phyloP scores from a whole-genome alignment of 768 basidiomycete genomes.

The Pulveroboletus sp. region DNA sequence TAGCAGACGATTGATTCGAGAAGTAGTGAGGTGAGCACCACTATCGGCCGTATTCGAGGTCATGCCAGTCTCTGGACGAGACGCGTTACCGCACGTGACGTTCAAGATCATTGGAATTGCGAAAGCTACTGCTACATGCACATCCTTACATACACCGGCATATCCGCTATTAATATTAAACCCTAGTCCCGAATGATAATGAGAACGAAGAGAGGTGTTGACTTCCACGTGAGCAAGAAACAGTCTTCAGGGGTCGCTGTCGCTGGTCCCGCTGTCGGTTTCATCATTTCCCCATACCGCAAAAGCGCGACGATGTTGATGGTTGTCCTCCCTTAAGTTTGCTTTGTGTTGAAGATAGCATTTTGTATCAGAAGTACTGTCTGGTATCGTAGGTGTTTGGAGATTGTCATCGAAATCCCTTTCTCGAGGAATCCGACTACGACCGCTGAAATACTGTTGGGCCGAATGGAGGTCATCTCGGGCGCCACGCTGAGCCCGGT shows the following conservation, averaged over 20 bases:
- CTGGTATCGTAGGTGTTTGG: conserved; percentile 61
- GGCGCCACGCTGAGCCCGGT: conserved; percentile 43
- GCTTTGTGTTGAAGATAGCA: conserved; percentile 9
- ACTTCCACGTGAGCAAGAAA: background rate
- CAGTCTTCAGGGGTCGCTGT: conserved; percentile 46
- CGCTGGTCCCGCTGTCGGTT: conserved; percentile 81
- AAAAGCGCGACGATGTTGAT: conserved; percentile 54
- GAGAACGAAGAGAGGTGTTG: conserved; percentile 5
- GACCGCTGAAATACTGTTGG: conserved; percentile 38
- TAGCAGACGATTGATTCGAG: conserved; percentile 44
- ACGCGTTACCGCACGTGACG: conserved; percentile 17
- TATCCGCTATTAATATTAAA: background rate
- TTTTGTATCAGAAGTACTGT: conserved; percentile 18
- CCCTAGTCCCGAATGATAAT: background rate
- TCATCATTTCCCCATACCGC: conserved; percentile 89
- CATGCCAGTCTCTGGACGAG: conserved; percentile 12
- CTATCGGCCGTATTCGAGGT: conserved; percentile 10
- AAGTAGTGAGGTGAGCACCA: conserved; percentile 34
- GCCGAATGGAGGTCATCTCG: conserved; percentile 51
- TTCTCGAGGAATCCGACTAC: conserved; percentile 59
- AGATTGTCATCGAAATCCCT: conserved; percentile 56
- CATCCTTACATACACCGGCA: too few species aligned
- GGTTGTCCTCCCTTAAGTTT: conserved; percentile 20
- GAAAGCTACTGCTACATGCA: background rate
- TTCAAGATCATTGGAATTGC: background rate